These are phyloP conservation scores for Crithidia sp. DNA, from an alignment of 208 protist species.

Conservation along the genomic window DNA sequence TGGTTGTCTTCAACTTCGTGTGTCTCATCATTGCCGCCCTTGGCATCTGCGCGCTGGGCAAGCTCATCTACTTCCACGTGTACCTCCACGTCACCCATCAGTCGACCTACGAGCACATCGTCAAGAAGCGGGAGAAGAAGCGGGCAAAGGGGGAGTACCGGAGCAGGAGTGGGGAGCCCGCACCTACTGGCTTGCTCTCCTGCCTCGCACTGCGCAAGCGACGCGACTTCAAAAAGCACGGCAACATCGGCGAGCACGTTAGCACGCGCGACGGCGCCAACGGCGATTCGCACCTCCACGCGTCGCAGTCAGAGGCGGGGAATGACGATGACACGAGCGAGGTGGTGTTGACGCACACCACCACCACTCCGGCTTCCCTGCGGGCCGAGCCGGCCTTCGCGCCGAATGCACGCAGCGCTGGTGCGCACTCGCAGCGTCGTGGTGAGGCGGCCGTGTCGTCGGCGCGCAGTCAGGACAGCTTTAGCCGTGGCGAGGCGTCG, in stretches of 20 bases:
- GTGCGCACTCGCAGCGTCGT: not conserved
- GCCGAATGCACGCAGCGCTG: not conserved
- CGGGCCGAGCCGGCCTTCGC: not conserved
- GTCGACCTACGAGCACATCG: slow-evolving; percentile 82
- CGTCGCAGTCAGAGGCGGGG: not conserved
- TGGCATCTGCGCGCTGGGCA: slow-evolving; percentile 54
- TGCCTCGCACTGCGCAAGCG: slow-evolving; percentile 63
- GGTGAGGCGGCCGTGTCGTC: slow-evolving; percentile 2
- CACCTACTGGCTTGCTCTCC: slow-evolving; percentile 17
- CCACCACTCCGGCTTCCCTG: not conserved
- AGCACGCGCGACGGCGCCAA: not conserved
- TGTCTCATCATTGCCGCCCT: slow-evolving; percentile 33
- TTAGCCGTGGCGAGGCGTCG: slow-evolving; percentile 11
- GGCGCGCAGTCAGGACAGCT: not conserved
- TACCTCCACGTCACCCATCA: slow-evolving; percentile 61
- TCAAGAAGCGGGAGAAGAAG: slow-evolving; percentile 69
- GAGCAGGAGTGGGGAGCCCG: slow-evolving; percentile 9
- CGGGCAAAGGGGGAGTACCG: slow-evolving; percentile 38
- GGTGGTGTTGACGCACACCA: not conserved
- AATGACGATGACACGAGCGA: slow-evolving; percentile 6
- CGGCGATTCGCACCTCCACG: not conserved
- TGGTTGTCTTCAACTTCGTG: slow-evolving; percentile 75
- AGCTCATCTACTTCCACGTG: slow-evolving; percentile 82
- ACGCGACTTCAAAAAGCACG: slow-evolving; percentile 75
- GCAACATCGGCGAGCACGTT: slow-evolving; percentile 6